Evolutionary conservation across 2,329 filamentous ascomycete species (phyloP).

Genomic region (Aspergillus glaucus): DNA sequence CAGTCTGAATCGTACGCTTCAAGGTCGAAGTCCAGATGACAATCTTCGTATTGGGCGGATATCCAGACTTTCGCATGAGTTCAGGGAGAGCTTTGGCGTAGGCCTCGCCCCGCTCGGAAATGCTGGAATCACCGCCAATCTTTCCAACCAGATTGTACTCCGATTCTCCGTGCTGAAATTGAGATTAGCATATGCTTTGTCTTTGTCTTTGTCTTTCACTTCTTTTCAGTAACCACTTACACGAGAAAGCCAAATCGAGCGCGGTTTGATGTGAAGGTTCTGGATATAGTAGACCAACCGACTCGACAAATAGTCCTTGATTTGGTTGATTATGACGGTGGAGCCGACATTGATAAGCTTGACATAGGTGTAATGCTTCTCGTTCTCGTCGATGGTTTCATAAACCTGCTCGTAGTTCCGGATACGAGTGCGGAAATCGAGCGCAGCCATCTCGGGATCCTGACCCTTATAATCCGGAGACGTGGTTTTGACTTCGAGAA

Average conservation of each 20-base stretch:
- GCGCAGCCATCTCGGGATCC: constrained; percentile 83
- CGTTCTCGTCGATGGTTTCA: constrained; percentile 83
- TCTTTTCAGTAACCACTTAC: constrained; percentile 47
- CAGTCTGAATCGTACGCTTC: constrained; percentile 83
- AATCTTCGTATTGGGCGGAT: constrained; percentile 59
- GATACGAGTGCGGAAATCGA: constrained; percentile 90
- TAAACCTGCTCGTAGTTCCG: constrained; percentile 97
- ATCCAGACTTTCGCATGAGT: constrained; percentile 76
- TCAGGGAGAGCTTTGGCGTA: constrained; percentile 82
- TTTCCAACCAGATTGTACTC: constrained; percentile 83
- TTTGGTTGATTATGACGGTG: constrained; percentile 95
- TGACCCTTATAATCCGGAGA: constrained; percentile 92
- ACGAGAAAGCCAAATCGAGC: constrained; percentile 92
- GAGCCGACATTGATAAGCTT: constrained; percentile 96
- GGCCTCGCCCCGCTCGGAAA: constrained; percentile 78
- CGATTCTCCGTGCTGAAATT: constrained; percentile 77
- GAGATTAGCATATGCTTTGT: constrained; percentile 10
- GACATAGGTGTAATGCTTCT: constrained; percentile 84
- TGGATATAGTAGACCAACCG: constrained; percentile 97
- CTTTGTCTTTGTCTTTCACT: too few relatives aligned
- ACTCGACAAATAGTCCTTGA: constrained; percentile 93
- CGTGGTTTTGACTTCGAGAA: constrained; percentile 93
- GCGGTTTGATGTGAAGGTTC: constrained; percentile 94
- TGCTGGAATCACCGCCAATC: constrained; percentile 84
- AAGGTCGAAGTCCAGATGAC: constrained; percentile 72